Conservation (phyloP, 2,329 filamentous ascomycete species). For the Aspergillus sp. region DNA sequence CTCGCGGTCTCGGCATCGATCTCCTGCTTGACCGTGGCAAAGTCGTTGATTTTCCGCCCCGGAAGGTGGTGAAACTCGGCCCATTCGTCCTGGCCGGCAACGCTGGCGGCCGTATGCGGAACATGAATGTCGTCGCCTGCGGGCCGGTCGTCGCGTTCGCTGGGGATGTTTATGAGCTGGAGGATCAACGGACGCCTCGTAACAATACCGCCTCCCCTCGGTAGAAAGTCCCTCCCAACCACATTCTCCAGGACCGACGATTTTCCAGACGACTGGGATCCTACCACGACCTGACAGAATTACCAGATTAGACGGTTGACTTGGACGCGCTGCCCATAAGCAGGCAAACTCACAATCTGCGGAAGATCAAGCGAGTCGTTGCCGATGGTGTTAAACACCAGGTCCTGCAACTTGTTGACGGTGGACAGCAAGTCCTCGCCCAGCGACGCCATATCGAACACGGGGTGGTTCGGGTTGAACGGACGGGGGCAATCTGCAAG, state of each 20-base stretch:
- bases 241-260: conserved; percentile 98
- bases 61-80: conserved; percentile 95
- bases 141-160: conserved; percentile 58
- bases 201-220: conserved; percentile 91
- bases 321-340: too few relatives aligned
- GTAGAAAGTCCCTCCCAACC: conserved; percentile 92
- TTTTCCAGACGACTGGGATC: conserved; percentile 96
- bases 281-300: conserved; percentile 75
- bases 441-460: conserved; percentile 69
- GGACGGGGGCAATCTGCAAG: too few relatives aligned
- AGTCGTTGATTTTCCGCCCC: conserved; percentile 80
- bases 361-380: conserved; percentile 96
- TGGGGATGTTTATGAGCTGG: conserved; percentile 93
- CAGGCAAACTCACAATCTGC: conserved; percentile 72
- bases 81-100: conserved; percentile 63
- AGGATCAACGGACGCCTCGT: conserved; percentile 89
- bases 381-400: conserved; percentile 99
- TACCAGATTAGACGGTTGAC: too few relatives aligned
- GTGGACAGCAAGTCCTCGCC: conserved; percentile 91
- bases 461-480: too few relatives aligned
- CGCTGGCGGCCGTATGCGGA: conserved; percentile 68
- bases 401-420: conserved; percentile 96
- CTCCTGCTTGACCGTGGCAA: conserved; percentile 85
- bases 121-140: conserved; percentile 56
- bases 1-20: conserved; percentile 94